Conservation (phyloP, 2,329 filamentous ascomycete species). For the Aspergillus ochraceoroseus region DNA sequence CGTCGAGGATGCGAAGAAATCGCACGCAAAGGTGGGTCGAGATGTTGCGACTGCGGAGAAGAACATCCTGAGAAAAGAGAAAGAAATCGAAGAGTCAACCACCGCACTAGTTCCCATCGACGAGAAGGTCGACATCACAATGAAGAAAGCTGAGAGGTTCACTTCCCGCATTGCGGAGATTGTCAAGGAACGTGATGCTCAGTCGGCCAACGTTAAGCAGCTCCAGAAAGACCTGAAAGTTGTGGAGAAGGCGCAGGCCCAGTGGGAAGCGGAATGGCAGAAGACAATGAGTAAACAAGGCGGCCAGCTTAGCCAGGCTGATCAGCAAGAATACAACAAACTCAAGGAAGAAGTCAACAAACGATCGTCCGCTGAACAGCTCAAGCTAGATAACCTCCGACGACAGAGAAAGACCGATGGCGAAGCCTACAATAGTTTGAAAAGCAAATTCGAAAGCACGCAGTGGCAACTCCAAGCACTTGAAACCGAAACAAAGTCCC, state of each 20-base stretch:
- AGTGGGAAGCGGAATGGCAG: slow-evolving; percentile 83
- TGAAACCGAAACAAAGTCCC: slow-evolving; percentile 63
- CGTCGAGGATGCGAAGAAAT: slow-evolving; percentile 74
- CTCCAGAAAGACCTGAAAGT: slow-evolving; percentile 73
- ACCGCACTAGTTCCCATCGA: slow-evolving; percentile 83
- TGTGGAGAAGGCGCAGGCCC: slow-evolving; percentile 83
- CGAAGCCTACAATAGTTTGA: slow-evolving; percentile 82
- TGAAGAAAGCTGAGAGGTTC: slow-evolving; percentile 63
- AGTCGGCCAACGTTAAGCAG: slow-evolving; percentile 64
- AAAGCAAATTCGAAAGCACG: slow-evolving; percentile 76
- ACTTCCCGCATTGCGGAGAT: slow-evolving; percentile 65
- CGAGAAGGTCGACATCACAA: slow-evolving; percentile 81
- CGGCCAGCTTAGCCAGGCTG: slow-evolving; percentile 74
- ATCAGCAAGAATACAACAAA: slow-evolving; percentile 83
- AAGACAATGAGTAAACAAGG: slow-evolving; percentile 82
- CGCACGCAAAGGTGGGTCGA: slow-evolving; percentile 71
- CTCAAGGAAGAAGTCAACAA: slow-evolving; percentile 81
- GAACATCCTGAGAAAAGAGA: slow-evolving; percentile 78
- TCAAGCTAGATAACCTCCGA: slow-evolving; percentile 76
- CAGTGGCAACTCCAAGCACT: slow-evolving; percentile 70
- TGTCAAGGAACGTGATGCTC: slow-evolving; percentile 68
- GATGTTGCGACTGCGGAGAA: slow-evolving; percentile 79
- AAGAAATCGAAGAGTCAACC: slow-evolving; percentile 77
- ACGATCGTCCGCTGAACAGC: slow-evolving; percentile 72
- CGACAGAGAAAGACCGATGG: slow-evolving; percentile 88